A percentile compares a stretch with the other conserved stretches of the same genome.
Conservation (phyloP, 2,329 filamentous ascomycete genomes). For the Mariannaea elegans region DNA sequence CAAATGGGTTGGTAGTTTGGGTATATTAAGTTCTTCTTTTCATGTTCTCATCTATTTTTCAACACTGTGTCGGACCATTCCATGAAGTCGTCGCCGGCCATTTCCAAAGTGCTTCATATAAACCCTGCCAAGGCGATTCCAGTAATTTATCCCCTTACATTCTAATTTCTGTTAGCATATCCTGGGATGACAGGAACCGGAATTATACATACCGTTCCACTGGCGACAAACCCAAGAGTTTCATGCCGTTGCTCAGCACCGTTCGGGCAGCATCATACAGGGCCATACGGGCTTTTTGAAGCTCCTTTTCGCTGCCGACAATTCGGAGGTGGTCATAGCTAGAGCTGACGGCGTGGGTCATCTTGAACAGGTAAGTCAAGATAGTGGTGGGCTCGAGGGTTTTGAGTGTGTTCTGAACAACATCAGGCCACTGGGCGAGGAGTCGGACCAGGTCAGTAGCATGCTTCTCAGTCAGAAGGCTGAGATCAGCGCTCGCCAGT, state of each 20-base stretch:
- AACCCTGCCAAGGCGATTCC: background rate
- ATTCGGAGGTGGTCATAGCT: constrained; percentile 86
- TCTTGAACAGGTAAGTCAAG: constrained; percentile 78
- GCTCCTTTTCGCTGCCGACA: constrained; percentile 77
- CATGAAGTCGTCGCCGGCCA: constrained; percentile 20
- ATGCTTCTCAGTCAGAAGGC: constrained; percentile 75
- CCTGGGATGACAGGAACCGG: fast-evolving
- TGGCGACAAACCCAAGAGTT: constrained; percentile 78
- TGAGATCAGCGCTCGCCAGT: constrained; percentile 70
- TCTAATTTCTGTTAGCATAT: constrained; percentile 29
- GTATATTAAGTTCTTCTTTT: too few species aligned
- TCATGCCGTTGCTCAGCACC: constrained; percentile 86
- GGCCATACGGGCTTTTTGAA: constrained; percentile 74
- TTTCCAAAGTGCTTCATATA: constrained; percentile 13
- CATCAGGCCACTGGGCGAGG: constrained; percentile 86
- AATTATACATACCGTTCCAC: constrained; percentile 62
- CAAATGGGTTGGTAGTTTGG: background rate
- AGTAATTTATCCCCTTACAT: constrained; percentile 34
- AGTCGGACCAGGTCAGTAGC: constrained; percentile 78
- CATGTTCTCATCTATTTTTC: constrained; percentile 35
- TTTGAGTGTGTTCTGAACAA: constrained; percentile 83
- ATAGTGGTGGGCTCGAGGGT: constrained; percentile 76
- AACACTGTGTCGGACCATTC: constrained; percentile 14
- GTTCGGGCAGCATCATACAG: constrained; percentile 80
- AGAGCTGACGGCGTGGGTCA: constrained; percentile 81